A percentile compares a stretch with the other conserved stretches of the same genome.
Evolutionary conservation across 192 early-diverging fungal species (phyloP).

Genomic region (Podila epicladia): DNA sequence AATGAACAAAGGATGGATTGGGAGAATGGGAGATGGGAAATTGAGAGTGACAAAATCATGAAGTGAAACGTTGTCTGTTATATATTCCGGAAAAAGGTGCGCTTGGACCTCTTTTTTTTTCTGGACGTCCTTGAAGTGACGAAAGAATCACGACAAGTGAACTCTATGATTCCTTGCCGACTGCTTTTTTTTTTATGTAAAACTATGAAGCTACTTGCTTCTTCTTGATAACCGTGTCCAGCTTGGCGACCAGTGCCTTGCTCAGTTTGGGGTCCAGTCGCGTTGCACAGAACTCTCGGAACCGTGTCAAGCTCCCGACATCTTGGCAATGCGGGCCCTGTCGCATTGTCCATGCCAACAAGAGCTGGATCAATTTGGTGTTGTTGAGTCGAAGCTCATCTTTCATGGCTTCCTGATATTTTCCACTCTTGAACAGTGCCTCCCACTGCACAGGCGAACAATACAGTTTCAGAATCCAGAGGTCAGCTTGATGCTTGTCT

Average conservation of each 20-base stretch:
- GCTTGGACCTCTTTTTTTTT: not conserved
- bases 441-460: slow-evolving; percentile 2
- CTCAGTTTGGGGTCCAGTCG: slow-evolving; percentile 16
- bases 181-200: not conserved
- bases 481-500: not conserved
- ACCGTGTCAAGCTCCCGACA: slow-evolving; percentile 11
- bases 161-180: no score
- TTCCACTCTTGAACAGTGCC: not conserved
- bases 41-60: not conserved
- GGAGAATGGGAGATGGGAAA: not conserved
- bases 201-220: not conserved
- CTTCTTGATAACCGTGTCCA: slow-evolving; percentile 37
- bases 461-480: slow-evolving; percentile 20
- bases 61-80: not conserved
- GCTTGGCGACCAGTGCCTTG: slow-evolving; percentile 30
- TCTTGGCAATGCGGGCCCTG: slow-evolving; percentile 34
- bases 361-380: slow-evolving; percentile 17
- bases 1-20: not conserved
- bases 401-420: not conserved
- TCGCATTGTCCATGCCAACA: slow-evolving; percentile 32
- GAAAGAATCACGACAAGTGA: not conserved
- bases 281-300: slow-evolving; percentile 27
- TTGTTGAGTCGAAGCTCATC: slow-evolving; percentile 13
- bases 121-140: not conserved
- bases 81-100: not conserved